These are phyloP conservation scores for Neurospora pannonica DNA, from an alignment of 495 filamentous ascomycete genomes.

Conservation along the genomic window DNA sequence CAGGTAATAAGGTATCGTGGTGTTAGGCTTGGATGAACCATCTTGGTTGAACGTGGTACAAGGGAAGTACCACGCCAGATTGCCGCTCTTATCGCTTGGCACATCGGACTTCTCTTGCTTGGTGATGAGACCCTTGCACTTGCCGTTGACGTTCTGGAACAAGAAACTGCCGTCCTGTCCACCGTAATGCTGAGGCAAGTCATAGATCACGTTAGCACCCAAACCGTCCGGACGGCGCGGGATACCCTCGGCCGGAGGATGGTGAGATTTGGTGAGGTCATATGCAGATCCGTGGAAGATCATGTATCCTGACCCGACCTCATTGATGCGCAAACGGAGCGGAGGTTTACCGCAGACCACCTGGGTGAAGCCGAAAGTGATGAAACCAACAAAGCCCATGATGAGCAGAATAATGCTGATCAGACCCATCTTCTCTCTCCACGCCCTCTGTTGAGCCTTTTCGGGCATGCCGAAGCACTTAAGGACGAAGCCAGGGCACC, in stretches of 20 bases:
- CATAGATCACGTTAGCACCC: conserved; percentile 71
- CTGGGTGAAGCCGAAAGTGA: conserved; percentile 93
- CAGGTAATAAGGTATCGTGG: conserved; percentile 60
- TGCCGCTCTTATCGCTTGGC: conserved; percentile 59
- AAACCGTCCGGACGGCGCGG: conserved; percentile 34
- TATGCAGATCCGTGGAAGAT: conserved; percentile 92
- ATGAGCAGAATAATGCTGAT: conserved; percentile 88
- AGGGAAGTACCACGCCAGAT: conserved; percentile 96
- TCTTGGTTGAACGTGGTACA: conserved; percentile 89
- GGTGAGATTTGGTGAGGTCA: conserved; percentile 60
- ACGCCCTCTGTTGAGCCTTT: conserved; percentile 83
- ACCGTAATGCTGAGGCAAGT: conserved; percentile 68
- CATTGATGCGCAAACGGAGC: conserved; percentile 66
- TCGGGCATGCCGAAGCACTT: conserved; percentile 79
- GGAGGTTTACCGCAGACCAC: conserved; percentile 68
- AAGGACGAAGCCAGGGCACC: conserved; percentile 80
- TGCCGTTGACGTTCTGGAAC: conserved; percentile 98
- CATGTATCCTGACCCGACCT: conserved; percentile 75
- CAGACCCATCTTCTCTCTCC: conserved; percentile 98
- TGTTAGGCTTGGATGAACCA: conserved; percentile 69
- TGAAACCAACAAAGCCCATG: conserved; percentile 82
- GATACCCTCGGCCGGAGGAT: conserved; percentile 74
- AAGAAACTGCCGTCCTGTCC: conserved; percentile 91
- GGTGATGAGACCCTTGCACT: conserved; percentile 87
- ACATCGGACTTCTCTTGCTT: conserved; percentile 60